Conservation (phyloP, 2,329 filamentous ascomycete species). For the Trichocomaceae sp. region DNA sequence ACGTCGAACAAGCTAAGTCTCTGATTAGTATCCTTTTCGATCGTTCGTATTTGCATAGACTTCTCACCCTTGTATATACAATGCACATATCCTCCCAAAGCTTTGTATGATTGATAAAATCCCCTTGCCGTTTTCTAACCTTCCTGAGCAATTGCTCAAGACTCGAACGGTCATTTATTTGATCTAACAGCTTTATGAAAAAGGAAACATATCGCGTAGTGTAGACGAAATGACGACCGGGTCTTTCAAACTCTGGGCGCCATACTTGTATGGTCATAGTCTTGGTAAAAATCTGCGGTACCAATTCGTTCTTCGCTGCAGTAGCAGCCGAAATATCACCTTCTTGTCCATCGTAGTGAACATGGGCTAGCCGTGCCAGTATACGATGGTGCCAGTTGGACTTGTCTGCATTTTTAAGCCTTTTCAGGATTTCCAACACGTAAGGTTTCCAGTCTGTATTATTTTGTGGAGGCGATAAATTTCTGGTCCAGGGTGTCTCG, state of each 20-base stretch:
- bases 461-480: constrained; percentile 44
- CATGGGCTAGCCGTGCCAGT: constrained; percentile 64
- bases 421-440: constrained; percentile 53
- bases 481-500: constrained; percentile 50
- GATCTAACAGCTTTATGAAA: constrained; percentile 66
- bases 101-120: constrained; percentile 59
- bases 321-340: constrained; percentile 45
- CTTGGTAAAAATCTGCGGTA: constrained; percentile 82
- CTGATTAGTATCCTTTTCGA: constrained; percentile 21
- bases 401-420: constrained; percentile 66
- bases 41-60: background rate
- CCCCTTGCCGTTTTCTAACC: constrained; percentile 72
- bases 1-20: constrained; percentile 49
- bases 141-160: constrained; percentile 73
- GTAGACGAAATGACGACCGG: constrained; percentile 86
- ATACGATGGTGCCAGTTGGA: constrained; percentile 94
- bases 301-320: constrained; percentile 69
- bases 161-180: constrained; percentile 66
- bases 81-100: constrained; percentile 58
- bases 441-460: constrained; percentile 54
- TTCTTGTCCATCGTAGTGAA: constrained; percentile 53
- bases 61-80: constrained; percentile 47
- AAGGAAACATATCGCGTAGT: constrained; percentile 81
- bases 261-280: constrained; percentile 93
- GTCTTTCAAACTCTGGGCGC: constrained; percentile 80